Evolutionary conservation across 768 basidiomycete species (phyloP).

Genomic region (Naganishia friedmannii): DNA sequence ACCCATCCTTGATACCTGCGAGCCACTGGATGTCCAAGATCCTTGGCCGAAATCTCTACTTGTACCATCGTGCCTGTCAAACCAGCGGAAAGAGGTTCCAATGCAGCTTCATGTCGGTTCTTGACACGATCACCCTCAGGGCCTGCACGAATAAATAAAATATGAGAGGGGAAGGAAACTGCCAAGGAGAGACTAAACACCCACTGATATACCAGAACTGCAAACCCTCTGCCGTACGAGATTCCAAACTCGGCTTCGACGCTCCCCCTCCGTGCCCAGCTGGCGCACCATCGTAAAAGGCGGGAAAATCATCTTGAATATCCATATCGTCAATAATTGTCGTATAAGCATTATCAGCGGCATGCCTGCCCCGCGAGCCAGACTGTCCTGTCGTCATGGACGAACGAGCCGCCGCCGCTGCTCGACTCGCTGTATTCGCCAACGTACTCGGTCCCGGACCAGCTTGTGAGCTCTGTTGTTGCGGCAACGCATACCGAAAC

Average conservation of each 20-base stretch:
- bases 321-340: conserved; percentile 1
- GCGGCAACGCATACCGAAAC: not conserved
- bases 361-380: not conserved
- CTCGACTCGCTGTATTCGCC: not conserved
- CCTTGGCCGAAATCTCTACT: conserved; percentile 7
- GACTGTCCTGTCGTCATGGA: not conserved
- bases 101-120: not conserved
- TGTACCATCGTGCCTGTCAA: not conserved
- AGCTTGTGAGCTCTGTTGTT: not conserved
- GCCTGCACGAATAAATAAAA: not conserved
- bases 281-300: not conserved
- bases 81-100: conserved; percentile 2
- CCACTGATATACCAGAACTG: conserved; percentile 25
- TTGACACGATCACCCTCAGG: not conserved
- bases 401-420: not conserved
- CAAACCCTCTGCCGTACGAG: conserved; percentile 8
- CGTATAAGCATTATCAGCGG: conserved; percentile 1
- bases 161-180: not conserved
- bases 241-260: not conserved
- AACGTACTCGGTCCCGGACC: conserved; percentile 19
- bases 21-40: conserved; percentile 20
- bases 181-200: not conserved
- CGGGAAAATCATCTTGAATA: not conserved
- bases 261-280: not conserved
- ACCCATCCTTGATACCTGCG: conserved; percentile 10